Conservation (phyloP, 2,329 filamentous ascomycete species). For the Bipolaris sorokiniana region DNA sequence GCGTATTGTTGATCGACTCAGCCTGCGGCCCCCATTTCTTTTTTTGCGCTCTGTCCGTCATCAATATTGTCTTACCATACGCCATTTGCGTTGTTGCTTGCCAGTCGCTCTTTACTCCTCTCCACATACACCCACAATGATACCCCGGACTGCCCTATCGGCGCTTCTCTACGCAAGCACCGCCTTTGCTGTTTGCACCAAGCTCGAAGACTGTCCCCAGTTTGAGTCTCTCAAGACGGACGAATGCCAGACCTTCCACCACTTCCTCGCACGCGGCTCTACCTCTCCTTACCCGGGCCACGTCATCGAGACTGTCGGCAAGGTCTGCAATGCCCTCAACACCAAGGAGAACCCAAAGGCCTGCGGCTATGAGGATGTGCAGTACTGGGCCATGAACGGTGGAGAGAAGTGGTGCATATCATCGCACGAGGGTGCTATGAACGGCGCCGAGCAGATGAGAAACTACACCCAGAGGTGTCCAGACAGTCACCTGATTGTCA, state of each 20-base stretch:
- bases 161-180: slow-evolving; percentile 26
- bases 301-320: slow-evolving; percentile 34
- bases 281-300: slow-evolving; percentile 38
- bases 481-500: slow-evolving; percentile 35
- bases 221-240: slow-evolving; percentile 30
- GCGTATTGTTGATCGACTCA: slow-evolving; percentile 1
- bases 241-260: slow-evolving; percentile 35
- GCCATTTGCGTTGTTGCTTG: slow-evolving; percentile 1
- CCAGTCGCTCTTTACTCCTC: slow-evolving; percentile 11
- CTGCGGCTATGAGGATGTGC: slow-evolving; percentile 37
- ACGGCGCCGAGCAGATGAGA: slow-evolving; percentile 35
- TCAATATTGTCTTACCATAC: background rate
- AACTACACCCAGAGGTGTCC: slow-evolving; percentile 37
- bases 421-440: slow-evolving; percentile 33
- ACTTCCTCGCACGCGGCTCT: slow-evolving; percentile 35
- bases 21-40: background rate
- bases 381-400: slow-evolving; percentile 35
- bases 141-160: slow-evolving; percentile 25
- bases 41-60: slow-evolving; percentile 3
- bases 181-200: slow-evolving; percentile 33
- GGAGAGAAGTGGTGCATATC: slow-evolving; percentile 35
- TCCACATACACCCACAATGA: slow-evolving; percentile 23
- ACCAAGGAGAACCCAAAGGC: slow-evolving; percentile 29
- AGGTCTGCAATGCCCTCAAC: slow-evolving; percentile 34
- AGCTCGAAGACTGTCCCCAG: slow-evolving; percentile 35